Conservation (phyloP, 2,329 filamentous ascomycete genomes). For the Paracoccidioides lutzii region DNA sequence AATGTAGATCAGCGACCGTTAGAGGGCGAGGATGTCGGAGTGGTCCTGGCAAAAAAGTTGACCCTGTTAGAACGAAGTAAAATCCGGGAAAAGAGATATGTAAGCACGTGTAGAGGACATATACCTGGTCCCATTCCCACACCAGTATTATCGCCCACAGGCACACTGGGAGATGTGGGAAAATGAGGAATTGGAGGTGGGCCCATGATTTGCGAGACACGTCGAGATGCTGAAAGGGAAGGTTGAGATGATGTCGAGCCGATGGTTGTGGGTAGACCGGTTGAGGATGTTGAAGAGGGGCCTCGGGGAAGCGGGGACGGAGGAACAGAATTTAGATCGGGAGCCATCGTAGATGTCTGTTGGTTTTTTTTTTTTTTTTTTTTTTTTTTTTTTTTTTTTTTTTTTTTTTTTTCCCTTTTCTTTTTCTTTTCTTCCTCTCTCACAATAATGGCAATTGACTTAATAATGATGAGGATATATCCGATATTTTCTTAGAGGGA, state of each 20-base stretch:
- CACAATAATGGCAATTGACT: too few relatives aligned
- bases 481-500: too few relatives aligned
- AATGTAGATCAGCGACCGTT: constrained; percentile 77
- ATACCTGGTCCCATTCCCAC: constrained; percentile 30
- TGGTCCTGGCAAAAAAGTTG: constrained; percentile 44
- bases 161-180: constrained; percentile 16
- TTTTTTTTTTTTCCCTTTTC: neutral
- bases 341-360: constrained; percentile 28
- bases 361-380: neutral
- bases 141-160: constrained; percentile 22
- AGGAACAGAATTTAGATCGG: constrained; percentile 36
- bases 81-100: neutral
- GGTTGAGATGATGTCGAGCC: constrained; percentile 13
- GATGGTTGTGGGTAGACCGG: constrained; percentile 7
- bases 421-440: too few relatives aligned
- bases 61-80: constrained; percentile 1
- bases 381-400: neutral
- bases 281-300: constrained; percentile 19
- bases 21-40: constrained; percentile 75
- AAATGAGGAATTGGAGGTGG: constrained; percentile 25
- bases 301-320: constrained; percentile 23
- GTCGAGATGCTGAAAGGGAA: constrained; percentile 32
- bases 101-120: neutral
- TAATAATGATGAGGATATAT: too few relatives aligned
- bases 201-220: constrained; percentile 37